Evolutionary conservation across 2,329 filamentous ascomycete genomes (phyloP), one percentile per base, ranked within the genome.

Genomic region (Talaromyces sp.): DNA sequence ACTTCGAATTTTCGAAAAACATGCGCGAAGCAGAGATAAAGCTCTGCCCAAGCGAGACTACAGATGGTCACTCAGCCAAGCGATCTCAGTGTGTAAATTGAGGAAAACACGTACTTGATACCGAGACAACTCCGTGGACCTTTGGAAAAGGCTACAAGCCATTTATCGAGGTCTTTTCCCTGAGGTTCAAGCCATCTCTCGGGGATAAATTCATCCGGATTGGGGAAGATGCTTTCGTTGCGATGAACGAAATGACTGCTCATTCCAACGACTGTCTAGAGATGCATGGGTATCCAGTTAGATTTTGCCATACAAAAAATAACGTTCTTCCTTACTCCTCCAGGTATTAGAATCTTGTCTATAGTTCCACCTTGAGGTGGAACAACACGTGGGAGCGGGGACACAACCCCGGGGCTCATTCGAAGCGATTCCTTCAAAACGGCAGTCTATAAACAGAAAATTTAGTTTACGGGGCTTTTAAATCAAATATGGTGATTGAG

Each of bases 101-200:
- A 19, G 3, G 3, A n/a, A 33, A 33, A 2, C 8, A 64, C 63
- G 7, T 57, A 69, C 64, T 77, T 76, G 25, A 70, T 67, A 31
- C 78, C 78, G 11, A 80, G 68, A 68, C 78, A 81, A 62, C 70
- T 74, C 50, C 81, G 71, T 0, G 79, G 73, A 0, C 82, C 82
- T 37, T 77, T 72, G 0, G 75, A 78, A 68, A 84, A 84, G 0
- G 81, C 72, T 31, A 82, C 77, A 13, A 81, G 65, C n/a, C 72
- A 79, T 5, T 69, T 70, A 50, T 71, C 73, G 27, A 75, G 69
- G 41, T 77, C 74, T 15, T 68, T 66, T 0, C 66, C 69, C 19
- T 70, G 63, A 7, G 67, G 68, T 0, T 70, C 71, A 3, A 79
- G 61, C 80, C 80, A 83, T 25, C 80, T 71, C 63, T 82, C 77